Base-by-base conservation (phyloP, 345 rosid species). In the Linum usitatissimum region DNA sequence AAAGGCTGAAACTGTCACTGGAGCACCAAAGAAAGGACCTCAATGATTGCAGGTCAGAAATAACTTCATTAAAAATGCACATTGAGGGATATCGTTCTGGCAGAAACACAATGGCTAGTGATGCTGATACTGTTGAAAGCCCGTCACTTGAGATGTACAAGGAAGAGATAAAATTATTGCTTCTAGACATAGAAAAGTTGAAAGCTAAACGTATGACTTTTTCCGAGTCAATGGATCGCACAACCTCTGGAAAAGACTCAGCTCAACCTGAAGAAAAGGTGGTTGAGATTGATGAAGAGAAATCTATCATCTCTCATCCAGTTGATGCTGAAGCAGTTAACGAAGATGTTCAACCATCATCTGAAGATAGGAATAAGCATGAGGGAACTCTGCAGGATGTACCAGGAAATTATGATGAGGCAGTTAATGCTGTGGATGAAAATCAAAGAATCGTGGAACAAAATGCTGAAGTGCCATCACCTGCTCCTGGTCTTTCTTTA, bases 11-110 rank as follows among this genome's bases (percentile, higher is more conserved):
- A 79, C 86, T 73, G 66, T 76, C 84, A 53, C 70, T 65, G 65
- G 98, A 89, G 76, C 81, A 75, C 70, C 96, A 84, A 71, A 78
- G 88, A 68, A 80, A 75, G 76, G 87, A 85, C 70, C 86, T 89
- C 66, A 89, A 84, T 79, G 94, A 84, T 64, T 87, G 90, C 77
- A 85, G 91, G 69, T 87, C 91, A 71, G 98, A 92, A 80, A 87
- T 92, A 61, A 87, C 97, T 59, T 73, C 95, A 76, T 80, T 89
- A 68, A 92, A 89, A 80, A 83, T 89, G 97, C 91, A 84, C 62
- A 80, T 92, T 18, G 98, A 87, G 76, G 91, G 94, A 72, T 84
- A 77, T 72, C 81, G 70, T 72, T 79, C 85, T 66, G 81, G 73
- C 53, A 78, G 64, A 73, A 78, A 71, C 74, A 34, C 66, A 54